Base-by-base conservation (phyloP, 2,329 filamentous ascomycete species). In the Daldinia sp. region DNA sequence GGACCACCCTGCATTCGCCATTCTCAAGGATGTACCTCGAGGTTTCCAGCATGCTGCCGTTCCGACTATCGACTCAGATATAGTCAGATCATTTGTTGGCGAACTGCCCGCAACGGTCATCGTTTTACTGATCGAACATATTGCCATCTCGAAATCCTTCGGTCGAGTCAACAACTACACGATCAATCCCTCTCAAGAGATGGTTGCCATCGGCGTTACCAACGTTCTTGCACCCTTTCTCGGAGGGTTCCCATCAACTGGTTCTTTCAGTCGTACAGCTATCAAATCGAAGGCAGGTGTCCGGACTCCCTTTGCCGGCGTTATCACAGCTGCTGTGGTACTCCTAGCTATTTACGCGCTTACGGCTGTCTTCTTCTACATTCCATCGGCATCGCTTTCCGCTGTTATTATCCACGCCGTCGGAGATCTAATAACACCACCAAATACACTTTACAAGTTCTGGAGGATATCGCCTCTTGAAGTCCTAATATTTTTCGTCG, bases 201-300 rank as follows among this genome's bases (percentile, higher is more conserved):
- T 99, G 81, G 93, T 99, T 53, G 95, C 93, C 23, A 97, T 98
- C 72, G 95, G 95, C 69, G 88, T 98, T 28, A 92, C 91, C 39
- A 98, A 98, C 78, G 84, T 98, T 41, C 85, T 98, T 6, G 94
- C 93, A 0, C 94, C 96, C 2, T 97, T 98, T 82, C 85, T 98
- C 2, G 96, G 95, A 57, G 96, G 87, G 1, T 99, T 97, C 77
- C 93, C 95, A 13, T 92, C 93, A 0, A 99, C 95, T 2, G 96
- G 96, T 1, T 98, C 96, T 2, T 98, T 98, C 85, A 97, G 93
- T 39, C 90, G 96, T 68, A 98, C 96, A 30, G 95, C 96, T 60
- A 98, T 98, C 82, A 97, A 98, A 81, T 96, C 95, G 4, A 98
- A 98, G 81, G 94, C 96, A 56, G 96, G 96, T 76, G 95, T 98